Conservation (phyloP, 1,139 yeast species). For the Yamadazyma friedrichii region DNA sequence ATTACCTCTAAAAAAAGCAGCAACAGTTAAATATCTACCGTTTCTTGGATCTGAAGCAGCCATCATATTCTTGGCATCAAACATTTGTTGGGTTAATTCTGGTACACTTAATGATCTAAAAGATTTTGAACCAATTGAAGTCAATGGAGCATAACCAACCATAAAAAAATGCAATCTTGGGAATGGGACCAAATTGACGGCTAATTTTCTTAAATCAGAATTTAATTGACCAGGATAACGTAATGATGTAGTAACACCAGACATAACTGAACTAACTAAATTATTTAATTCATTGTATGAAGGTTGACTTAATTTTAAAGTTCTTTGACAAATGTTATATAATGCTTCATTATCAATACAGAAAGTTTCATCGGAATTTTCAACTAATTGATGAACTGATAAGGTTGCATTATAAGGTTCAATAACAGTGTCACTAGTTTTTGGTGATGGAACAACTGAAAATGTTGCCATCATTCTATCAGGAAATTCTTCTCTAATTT, state of each 20-base stretch:
- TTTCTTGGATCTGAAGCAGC: constrained; percentile 90
- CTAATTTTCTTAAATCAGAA: constrained; percentile 86
- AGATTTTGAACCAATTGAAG: constrained; percentile 74
- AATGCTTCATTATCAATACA: constrained; percentile 94
- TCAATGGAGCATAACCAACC: constrained; percentile 92
- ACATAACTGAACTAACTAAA: constrained; percentile 86
- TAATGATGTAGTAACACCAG: constrained; percentile 85
- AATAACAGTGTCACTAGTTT: constrained; percentile 87
- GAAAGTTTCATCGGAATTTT: constrained; percentile 88
- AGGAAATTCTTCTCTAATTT: constrained; percentile 84
- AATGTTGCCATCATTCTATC: constrained; percentile 97
- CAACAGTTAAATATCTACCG: constrained; percentile 92
- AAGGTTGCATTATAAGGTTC: constrained; percentile 93
- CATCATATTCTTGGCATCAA: constrained; percentile 91
- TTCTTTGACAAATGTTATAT: constrained; percentile 83
- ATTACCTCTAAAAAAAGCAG: constrained; percentile 91
- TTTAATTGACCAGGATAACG: constrained; percentile 94
- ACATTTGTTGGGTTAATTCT: constrained; percentile 90
- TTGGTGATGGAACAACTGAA: constrained; percentile 89
- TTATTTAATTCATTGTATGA: constrained; percentile 74
- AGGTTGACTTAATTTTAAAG: constrained; percentile 79
- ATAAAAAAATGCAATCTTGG: constrained; percentile 93
- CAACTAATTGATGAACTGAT: constrained; percentile 90
- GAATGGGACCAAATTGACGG: constrained; percentile 91
- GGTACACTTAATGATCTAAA: constrained; percentile 86